phyloP scores from a whole-genome alignment of 73 alveolate species.

The Tetrahymena thermophila region DNA sequence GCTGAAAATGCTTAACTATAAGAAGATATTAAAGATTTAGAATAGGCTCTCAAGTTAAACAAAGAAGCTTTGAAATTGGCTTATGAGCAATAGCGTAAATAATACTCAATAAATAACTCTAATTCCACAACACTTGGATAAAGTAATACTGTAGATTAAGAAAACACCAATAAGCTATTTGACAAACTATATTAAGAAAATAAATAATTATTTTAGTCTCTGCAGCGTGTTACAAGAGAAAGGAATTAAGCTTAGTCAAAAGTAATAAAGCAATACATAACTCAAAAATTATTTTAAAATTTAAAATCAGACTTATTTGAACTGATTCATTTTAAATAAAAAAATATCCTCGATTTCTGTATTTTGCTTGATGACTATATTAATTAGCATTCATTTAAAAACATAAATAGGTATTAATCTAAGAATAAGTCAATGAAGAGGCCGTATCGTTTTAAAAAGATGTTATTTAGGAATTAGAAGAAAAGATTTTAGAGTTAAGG shows the following conservation, averaged over 20 bases:
- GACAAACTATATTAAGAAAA: not conserved
- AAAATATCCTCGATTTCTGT: not conserved
- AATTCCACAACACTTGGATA: not conserved
- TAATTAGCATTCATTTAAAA: not conserved
- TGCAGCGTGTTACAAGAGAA: not conserved
- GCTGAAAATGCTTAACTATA: slow-evolving; percentile 18
- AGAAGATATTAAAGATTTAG: slow-evolving; percentile 33
- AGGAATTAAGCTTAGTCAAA: not conserved
- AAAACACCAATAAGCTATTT: not conserved
- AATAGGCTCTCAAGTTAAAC: slow-evolving; percentile 27
- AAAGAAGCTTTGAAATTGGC: slow-evolving; percentile 30
- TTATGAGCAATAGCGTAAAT: not conserved
- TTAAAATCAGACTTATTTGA: no score
- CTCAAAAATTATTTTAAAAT: no score
- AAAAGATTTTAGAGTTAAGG: slow-evolving; percentile 27
- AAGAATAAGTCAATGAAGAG: slow-evolving; percentile 34
- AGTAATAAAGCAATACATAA: not conserved
- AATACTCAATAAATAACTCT: not conserved
- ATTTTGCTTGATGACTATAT: not conserved
- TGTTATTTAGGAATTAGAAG: slow-evolving; percentile 28
- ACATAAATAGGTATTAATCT: not conserved
- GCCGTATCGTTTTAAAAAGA: slow-evolving; percentile 16
- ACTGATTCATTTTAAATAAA: no score
- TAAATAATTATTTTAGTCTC: not conserved
- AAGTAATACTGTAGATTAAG: not conserved